Percentiles rank a stretch among this genome's conserved stretches.
phyloP scores from a whole-genome alignment of 129 eudicot species.

The Dittrichia graveolens region DNA sequence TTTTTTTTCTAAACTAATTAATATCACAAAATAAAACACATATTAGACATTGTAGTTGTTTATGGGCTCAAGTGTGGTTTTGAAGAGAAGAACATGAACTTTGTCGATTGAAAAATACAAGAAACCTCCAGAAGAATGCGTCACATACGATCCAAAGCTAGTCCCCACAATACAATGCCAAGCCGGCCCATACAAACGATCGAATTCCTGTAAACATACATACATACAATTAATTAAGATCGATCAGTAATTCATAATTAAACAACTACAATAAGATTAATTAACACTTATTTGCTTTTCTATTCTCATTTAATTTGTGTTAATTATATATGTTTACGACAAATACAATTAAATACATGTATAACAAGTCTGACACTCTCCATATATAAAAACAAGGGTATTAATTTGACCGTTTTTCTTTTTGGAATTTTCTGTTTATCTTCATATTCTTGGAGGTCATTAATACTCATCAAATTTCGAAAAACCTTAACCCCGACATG shows the following conservation, averaged over 20 bases:
- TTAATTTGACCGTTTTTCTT: conserved; percentile 26
- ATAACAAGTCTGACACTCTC: conserved; percentile 25
- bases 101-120: conserved; percentile 77
- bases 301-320: background rate
- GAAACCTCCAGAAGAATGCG: conserved; percentile 77
- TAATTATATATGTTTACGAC: background rate
- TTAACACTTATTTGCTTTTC: no score
- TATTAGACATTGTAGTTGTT: conserved; percentile 22
- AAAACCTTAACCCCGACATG: background rate
- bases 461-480: conserved; percentile 19
- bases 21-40: background rate
- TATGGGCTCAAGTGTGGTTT: conserved; percentile 64
- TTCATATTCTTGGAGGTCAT: conserved; percentile 9
- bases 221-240: no score
- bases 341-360: no score
- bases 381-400: conserved; percentile 6
- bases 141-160: conserved; percentile 84
- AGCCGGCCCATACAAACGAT: conserved; percentile 71
- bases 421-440: conserved; percentile 30
- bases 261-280: no score
- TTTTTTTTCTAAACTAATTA: no score
- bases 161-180: conserved; percentile 91
- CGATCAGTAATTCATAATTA: no score
- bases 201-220: conserved; percentile 64
- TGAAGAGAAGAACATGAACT: conserved; percentile 71